A percentile compares a stretch with the other conserved stretches of the same genome.
phyloP scores from a whole-genome alignment of 257 asterid genomes.

The Vinca minor region DNA sequence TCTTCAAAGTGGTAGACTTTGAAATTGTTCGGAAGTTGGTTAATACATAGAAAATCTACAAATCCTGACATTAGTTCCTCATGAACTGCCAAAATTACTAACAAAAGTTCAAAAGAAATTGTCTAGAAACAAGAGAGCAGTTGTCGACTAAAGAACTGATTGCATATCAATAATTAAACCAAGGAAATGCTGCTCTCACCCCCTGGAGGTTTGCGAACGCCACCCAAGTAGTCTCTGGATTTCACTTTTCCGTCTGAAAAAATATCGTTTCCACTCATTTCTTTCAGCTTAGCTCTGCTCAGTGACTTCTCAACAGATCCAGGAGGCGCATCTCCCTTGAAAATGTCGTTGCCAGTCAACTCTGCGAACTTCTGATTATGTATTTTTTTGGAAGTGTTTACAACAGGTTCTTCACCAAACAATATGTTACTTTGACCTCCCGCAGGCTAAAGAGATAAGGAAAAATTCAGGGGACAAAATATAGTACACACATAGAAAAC shows the following conservation, averaged over 20 bases:
- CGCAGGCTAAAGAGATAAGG: conserved; percentile 52
- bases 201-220: conserved; percentile 85
- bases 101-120: neutral
- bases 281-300: conserved; percentile 78
- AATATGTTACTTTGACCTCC: conserved; percentile 83
- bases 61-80: conserved; percentile 2
- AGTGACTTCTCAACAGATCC: conserved; percentile 76
- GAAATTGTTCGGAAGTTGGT: conserved; percentile 1
- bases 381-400: conserved; percentile 54
- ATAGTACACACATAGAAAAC: neutral
- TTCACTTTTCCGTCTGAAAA: conserved; percentile 70
- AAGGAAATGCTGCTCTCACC: conserved; percentile 87
- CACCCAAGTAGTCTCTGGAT: conserved; percentile 73
- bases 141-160: neutral
- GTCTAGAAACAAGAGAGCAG: neutral
- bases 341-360: conserved; percentile 75
- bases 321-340: conserved; percentile 71
- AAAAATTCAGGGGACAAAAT: neutral
- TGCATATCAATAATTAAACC: conserved; percentile 29
- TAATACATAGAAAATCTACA: conserved; percentile 4
- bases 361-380: conserved; percentile 83
- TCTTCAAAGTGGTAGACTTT: conserved; percentile 4
- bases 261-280: conserved; percentile 75
- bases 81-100: neutral
- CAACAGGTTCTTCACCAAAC: conserved; percentile 69